A percentile compares a stretch with the other conserved stretches of the same genome.
These are phyloP conservation scores for Starmera caribaea DNA, from an alignment of 805 yeast genomes.

Conservation along the genomic window DNA sequence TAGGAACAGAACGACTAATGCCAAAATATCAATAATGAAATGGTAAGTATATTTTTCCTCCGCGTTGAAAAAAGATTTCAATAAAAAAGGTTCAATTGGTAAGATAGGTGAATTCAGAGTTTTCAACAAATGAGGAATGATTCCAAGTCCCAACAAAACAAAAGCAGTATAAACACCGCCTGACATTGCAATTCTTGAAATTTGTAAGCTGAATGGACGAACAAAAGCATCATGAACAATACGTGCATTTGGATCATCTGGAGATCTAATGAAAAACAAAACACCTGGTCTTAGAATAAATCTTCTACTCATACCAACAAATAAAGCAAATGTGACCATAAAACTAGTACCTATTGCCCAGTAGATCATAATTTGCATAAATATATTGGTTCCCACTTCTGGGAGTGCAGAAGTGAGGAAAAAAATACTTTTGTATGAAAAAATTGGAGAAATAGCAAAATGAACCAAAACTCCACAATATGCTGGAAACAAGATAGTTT, in stretches of 20 bases:
- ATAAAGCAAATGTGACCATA: conserved; percentile 82
- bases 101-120: conserved; percentile 9
- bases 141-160: conserved; percentile 68
- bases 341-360: conserved; percentile 46
- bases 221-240: conserved; percentile 81
- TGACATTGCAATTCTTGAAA: conserved; percentile 63
- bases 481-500: conserved; percentile 76
- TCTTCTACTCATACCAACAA: conserved; percentile 73
- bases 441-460: conserved; percentile 53
- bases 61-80: conserved; percentile 2
- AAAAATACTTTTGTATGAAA: conserved; percentile 14
- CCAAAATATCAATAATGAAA: neutral
- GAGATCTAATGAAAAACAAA: conserved; percentile 82
- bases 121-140: conserved; percentile 14
- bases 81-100: conserved; percentile 7
- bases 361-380: neutral
- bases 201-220: conserved; percentile 62
- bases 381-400: neutral
- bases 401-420: neutral
- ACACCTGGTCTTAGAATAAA: conserved; percentile 79
- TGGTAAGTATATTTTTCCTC: too few relatives aligned
- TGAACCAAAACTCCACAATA: conserved; percentile 77
- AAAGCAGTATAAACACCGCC: conserved; percentile 67
- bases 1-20: conserved; percentile 1
- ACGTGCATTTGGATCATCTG: conserved; percentile 87